Base-by-base conservation (phyloP, 768 basidiomycete genomes). In the Naganishia kalamii region DNA sequence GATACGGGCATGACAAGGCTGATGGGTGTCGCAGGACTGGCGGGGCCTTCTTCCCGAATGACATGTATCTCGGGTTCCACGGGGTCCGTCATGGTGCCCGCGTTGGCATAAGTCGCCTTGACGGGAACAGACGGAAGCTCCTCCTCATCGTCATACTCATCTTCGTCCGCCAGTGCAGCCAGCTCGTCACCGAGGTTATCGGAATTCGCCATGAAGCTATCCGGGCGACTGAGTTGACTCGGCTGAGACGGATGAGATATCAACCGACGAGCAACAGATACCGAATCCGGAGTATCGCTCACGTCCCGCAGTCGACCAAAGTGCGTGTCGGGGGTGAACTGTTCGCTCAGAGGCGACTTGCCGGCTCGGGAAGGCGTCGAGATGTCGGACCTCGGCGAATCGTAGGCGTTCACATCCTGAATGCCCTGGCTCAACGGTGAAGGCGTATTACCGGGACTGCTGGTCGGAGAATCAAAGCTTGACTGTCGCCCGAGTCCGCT, bases 141-240 rank as follows among this genome's bases (percentile, higher is more conserved):
- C 19, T 52, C 51, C 32, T 32, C 21, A 7, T 52, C 51, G 4
- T 37, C 51, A 35, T 63, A 30, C 10, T 67, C 59, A 12, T 62
- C 33, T 43, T 63, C 52, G 29, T 61, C 63, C 29, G 71, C 66
- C 35, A 67, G 60, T n/a, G 59, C 47, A 12, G 68, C 73, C 7
- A 77, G 67, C 66, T 77, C 75, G 52, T 75, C 74, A 19, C 69
- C 68, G 0, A 77, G 67, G 13, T 74, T 72, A n/a, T 62, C 61
- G 3, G 62, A 27, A 19, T 66, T 41, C 11, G 32, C 30, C 27
- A 41, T 25, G 48, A 40, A 62, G 49, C 43, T 62, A n/a, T 35
- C 35, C 12, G 37, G 41, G 27, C 29, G 30, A 27, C 40, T 66
- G 47, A 60, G 63, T 44, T n/a, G 65, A 65, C 27, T 62, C 40